Conservation (phyloP, 1,139 yeast genomes). For the Ashbya aceris region DNA sequence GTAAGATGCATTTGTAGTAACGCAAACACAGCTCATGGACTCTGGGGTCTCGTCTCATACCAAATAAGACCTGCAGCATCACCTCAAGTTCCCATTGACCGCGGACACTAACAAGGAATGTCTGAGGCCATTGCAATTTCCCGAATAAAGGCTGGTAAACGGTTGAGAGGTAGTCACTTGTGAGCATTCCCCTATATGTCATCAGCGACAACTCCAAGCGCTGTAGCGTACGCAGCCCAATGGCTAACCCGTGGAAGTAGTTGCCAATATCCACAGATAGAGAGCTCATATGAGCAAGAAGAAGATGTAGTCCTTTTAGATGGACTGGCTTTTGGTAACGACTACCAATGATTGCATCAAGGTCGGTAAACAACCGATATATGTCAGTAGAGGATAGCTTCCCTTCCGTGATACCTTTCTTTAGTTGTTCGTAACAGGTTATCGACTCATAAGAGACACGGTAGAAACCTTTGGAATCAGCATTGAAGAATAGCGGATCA, state of each 20-base stretch:
- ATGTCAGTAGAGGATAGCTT: constrained; percentile 23
- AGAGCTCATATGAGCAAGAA: no score
- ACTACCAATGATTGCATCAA: constrained; percentile 26
- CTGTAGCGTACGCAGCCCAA: no score
- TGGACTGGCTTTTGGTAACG: constrained; percentile 9
- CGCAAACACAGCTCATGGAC: background rate
- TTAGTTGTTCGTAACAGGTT: constrained; percentile 26
- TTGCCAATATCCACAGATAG: no score
- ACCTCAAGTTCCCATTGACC: constrained; percentile 9
- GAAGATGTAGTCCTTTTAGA: background rate
- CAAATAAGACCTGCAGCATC: constrained; percentile 18
- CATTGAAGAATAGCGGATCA: constrained; percentile 34
- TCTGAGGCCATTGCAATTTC: constrained; percentile 15
- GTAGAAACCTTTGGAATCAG: constrained; percentile 41
- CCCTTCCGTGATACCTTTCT: constrained; percentile 20
- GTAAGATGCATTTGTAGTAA: constrained; percentile 33
- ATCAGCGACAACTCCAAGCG: no score
- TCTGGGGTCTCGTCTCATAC: constrained; percentile 12
- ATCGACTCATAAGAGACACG: constrained; percentile 31
- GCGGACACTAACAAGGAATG: background rate
- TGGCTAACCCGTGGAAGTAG: no score
- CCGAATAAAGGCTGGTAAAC: constrained; percentile 30
- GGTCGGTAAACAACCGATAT: constrained; percentile 28
- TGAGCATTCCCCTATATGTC: no score
- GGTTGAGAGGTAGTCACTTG: background rate